phyloP scores from a whole-genome alignment of 140 eudicot species.

The Stevia rebaudiana region DNA sequence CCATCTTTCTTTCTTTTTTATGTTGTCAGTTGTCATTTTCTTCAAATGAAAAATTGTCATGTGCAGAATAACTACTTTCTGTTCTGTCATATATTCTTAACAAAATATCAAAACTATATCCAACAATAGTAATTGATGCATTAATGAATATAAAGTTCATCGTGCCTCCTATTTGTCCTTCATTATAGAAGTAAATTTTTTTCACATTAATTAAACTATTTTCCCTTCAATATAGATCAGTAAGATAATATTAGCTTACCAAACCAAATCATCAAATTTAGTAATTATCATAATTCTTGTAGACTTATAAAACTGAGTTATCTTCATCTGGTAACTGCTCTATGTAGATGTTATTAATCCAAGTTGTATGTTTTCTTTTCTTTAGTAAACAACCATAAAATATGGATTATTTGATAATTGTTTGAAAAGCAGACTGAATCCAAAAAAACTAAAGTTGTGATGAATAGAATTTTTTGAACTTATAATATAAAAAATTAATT shows the following conservation, averaged over 20 bases:
- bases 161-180: not conserved
- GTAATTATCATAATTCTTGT: not conserved
- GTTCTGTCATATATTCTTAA: not conserved
- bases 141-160: not conserved
- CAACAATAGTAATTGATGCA: not conserved
- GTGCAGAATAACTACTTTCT: not conserved
- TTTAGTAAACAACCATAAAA: not conserved
- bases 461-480: not conserved
- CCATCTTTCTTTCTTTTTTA: too few species aligned
- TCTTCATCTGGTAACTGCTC: too few species aligned
- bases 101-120: constrained; percentile 1
- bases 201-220: not conserved
- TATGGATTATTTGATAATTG: not conserved
- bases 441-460: not conserved
- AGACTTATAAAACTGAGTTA: not conserved
- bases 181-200: not conserved
- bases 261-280: constrained; percentile 1
- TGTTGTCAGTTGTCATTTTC: not conserved
- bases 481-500: not conserved
- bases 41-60: not conserved
- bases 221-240: not conserved
- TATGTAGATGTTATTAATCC: not conserved
- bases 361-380: not conserved
- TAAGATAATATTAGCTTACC: not conserved
- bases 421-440: too few species aligned